Conservation (phyloP, 352 stramenopile genomes). For the Phytophthora hibernalis region DNA sequence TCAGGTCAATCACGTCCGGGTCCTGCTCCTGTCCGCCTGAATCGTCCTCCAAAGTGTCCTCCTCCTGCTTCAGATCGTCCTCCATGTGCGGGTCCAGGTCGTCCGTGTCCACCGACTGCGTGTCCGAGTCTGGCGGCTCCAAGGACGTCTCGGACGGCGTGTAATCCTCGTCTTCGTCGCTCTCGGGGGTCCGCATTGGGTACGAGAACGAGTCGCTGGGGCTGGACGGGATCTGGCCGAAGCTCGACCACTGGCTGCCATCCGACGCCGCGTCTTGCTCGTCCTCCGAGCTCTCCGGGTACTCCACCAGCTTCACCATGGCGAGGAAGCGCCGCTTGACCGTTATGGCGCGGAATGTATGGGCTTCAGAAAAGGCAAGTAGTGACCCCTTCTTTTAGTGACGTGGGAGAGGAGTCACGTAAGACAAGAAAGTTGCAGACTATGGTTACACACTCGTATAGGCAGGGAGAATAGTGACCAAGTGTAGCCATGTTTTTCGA, state of each 20-base stretch:
- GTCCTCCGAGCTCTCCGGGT: slow-evolving; percentile 61
- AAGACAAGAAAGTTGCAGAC: slow-evolving; percentile 5
- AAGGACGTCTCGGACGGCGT: slow-evolving; percentile 32
- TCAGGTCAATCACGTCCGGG: slow-evolving; percentile 21
- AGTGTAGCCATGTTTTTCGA: slow-evolving; percentile 13
- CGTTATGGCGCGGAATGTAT: neutral
- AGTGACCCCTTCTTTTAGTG: slow-evolving; percentile 21
- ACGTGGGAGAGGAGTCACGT: neutral
- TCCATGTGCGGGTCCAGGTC: slow-evolving; percentile 34
- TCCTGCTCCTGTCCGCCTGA: too few relatives aligned
- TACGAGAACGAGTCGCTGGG: slow-evolving; percentile 39
- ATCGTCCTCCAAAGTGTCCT: slow-evolving; percentile 3
- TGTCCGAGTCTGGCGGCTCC: slow-evolving; percentile 17
- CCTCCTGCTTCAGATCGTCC: slow-evolving; percentile 7
- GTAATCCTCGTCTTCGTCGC: slow-evolving; percentile 39
- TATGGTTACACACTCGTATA: neutral
- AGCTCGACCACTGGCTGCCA: slow-evolving; percentile 41
- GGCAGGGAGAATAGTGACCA: slow-evolving; percentile 1
- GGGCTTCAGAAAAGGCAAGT: neutral
- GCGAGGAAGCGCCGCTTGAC: slow-evolving; percentile 21
- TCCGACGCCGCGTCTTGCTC: slow-evolving; percentile 25
- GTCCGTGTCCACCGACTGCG: slow-evolving; percentile 33
- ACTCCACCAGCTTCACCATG: slow-evolving; percentile 57
- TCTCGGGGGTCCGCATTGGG: slow-evolving; percentile 28
- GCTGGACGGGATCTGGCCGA: slow-evolving; percentile 37